Evolutionary conservation across 169 alveolate genomes (phyloP), one percentile per base, ranked within the genome.

Genomic region (Plasmodium fragile): DNA sequence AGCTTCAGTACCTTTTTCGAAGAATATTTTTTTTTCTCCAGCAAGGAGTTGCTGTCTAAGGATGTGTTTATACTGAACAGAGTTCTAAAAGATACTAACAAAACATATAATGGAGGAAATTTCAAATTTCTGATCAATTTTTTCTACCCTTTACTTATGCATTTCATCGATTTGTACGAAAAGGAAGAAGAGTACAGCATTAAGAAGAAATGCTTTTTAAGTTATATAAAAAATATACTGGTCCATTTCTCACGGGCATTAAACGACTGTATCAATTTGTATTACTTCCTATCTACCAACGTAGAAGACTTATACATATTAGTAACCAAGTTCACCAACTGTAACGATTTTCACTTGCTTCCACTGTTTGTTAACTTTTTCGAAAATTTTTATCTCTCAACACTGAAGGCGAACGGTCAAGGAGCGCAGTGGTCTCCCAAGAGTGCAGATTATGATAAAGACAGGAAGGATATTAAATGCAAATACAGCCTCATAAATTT

Each of bases 251-350:
- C 92, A 36, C 30, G 92, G 13, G 49, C 65, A 16, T 70, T 90
- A 80, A 90, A 90, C 80, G 94, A 90, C 73, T 90, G 94, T 69
- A 80, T 90, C n/a, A 90, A 90, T 75, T 80, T 90, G 82, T 90
- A 90, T 28, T 90, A 90, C 53, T 90, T 90, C 53, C 2, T 90
- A 4, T 90, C 94, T 22, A 78, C 91, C 7, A 72, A 90, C n/a
- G 32, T 90, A 16, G 92, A 90, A 80, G 94, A 90, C 82, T 45
- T 90, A 8, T 90, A 80, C 73, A 79, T 90, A 72, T 90, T 90
- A 55, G 83, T 45, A 2, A 71, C 94, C 22, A 90, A 90, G 43
- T 80, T 90, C 34, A 65, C 49, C 49, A 80, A 75, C 36, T 90
- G 92, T 49, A 53, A 72, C 72, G 92, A 90, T 41, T 79, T 45